Evolutionary conservation across 192 early-diverging fungal species (phyloP), one percentile per base, ranked within the genome.

Genomic region (Backusella tarrabulga): DNA sequence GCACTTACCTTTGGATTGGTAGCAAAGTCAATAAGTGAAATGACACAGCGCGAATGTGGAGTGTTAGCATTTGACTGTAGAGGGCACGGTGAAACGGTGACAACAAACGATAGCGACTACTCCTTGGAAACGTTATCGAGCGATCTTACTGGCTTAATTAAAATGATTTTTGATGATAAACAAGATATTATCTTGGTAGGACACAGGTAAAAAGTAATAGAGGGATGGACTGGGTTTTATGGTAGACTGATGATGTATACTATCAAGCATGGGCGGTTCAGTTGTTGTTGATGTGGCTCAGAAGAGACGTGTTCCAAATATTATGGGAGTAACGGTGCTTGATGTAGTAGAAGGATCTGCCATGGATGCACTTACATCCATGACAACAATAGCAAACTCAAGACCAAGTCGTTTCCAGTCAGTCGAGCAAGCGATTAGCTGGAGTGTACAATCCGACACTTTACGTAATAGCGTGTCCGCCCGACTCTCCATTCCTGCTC

Each of bases 301-400:
- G 26, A 84, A 86, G 34, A 75, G 78, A 50, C 70, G 81, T 76
- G 72, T 93, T 8, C 52, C 77, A 19, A 85, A 85, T 32, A 69
- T 94, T 0, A 67, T 86, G 11, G 93, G 94, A 1, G 80, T 95
- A 11, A 87, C 88, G 4, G 88, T 94, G 0, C 74, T 95, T 17
- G 94, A 95, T 80, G 92, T 95, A 40, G 93, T 94, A 38, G 94
- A 95, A 81, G 94, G 94, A 2, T 87, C 86, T 8, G 90, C 90
- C 8, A 79, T 90, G 69, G 89, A 91, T 71, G 85, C 90, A 44
- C 52, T 91, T 42, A 68, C 83, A 2, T 77, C 79, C 56, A 88
- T 91, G 85, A 67, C 77, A 21, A 76, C 72, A 34, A 86, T 84
- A 68, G 72, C 89, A 23, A 82, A 84, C 29, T 77, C 79, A 14